Conservation (phyloP, 1,284 basidiomycete genomes). For the Cryptococcus jaspeensis region DNA sequence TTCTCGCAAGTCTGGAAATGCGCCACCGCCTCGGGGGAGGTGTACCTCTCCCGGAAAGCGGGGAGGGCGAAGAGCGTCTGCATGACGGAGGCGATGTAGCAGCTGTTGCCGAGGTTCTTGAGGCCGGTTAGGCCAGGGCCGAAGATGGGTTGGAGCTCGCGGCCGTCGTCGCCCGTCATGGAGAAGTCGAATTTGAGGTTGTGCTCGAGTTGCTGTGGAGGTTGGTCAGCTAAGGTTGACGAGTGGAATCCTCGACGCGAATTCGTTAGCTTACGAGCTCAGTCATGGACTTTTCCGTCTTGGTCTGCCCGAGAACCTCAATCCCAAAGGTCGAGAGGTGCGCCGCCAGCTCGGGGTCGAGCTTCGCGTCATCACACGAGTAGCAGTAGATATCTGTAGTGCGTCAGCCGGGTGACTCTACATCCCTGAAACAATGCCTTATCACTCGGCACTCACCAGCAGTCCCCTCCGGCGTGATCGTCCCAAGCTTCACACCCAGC, state of each 20-base stretch:
- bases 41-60: conserved; percentile 74
- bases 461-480: conserved; percentile 90
- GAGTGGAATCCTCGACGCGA: no score
- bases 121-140: conserved; percentile 88
- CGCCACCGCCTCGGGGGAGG: conserved; percentile 54
- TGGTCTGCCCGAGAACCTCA: conserved; percentile 74
- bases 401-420: neutral
- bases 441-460: conserved; percentile 62
- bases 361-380: conserved; percentile 78
- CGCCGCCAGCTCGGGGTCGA: conserved; percentile 72
- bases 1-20: conserved; percentile 70
- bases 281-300: conserved; percentile 97
- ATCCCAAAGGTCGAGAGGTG: conserved; percentile 87
- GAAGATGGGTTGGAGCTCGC: conserved; percentile 81
- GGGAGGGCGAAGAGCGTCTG: conserved; percentile 83
- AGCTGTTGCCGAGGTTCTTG: conserved; percentile 92
- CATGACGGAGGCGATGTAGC: conserved; percentile 94
- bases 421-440: neutral
- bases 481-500: conserved; percentile 90
- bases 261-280: conserved; percentile 66
- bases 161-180: conserved; percentile 85
- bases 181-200: conserved; percentile 95
- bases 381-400: conserved; percentile 89
- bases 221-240: conserved; percentile 38
- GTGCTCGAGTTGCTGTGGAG: conserved; percentile 83